phyloP scores from a whole-genome alignment of 1,284 basidiomycete species.

The Cystobasidium slooffiae region DNA sequence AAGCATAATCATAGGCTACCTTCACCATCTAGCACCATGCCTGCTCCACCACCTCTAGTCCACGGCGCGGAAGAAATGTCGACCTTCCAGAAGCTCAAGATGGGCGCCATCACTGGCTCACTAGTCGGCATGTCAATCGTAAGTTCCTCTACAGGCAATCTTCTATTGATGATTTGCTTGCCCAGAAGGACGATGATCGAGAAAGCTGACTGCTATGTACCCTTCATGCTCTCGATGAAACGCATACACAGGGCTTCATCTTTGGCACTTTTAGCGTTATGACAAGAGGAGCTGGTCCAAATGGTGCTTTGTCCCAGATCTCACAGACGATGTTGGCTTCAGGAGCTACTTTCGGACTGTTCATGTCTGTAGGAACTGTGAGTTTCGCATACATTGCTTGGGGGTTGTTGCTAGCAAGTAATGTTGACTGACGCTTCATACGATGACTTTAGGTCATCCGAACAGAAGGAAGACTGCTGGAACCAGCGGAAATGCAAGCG shows the following conservation, averaged over 20 bases:
- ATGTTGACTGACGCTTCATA: neutral
- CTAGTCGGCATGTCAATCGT: constrained; percentile 9
- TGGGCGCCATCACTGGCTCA: neutral
- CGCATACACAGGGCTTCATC: constrained; percentile 69
- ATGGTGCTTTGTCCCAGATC: constrained; percentile 81
- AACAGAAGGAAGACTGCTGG: constrained; percentile 33
- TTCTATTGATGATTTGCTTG: neutral
- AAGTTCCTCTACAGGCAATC: neutral
- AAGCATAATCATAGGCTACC: constrained; percentile 2
- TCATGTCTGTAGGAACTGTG: constrained; percentile 33
- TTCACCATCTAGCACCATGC: neutral
- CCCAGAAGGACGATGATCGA: constrained; percentile 23
- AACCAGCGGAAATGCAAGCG: constrained; percentile 42
- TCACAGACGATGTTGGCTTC: constrained; percentile 94
- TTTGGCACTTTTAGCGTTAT: constrained; percentile 89
- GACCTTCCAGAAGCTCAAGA: constrained; percentile 43
- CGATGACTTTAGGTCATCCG: constrained; percentile 33
- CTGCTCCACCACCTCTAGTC: constrained; percentile 30
- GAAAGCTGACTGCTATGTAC: neutral
- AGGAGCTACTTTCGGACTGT: constrained; percentile 68
- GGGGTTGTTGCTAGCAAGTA: constrained; percentile 69
- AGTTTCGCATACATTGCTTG: constrained; percentile 74
- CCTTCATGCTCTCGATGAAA: neutral
- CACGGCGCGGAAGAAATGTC: constrained; percentile 38
- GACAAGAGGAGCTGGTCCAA: constrained; percentile 80